phyloP scores from a whole-genome alignment of 768 basidiomycete genomes.

The Pulveroboletus sp. region DNA sequence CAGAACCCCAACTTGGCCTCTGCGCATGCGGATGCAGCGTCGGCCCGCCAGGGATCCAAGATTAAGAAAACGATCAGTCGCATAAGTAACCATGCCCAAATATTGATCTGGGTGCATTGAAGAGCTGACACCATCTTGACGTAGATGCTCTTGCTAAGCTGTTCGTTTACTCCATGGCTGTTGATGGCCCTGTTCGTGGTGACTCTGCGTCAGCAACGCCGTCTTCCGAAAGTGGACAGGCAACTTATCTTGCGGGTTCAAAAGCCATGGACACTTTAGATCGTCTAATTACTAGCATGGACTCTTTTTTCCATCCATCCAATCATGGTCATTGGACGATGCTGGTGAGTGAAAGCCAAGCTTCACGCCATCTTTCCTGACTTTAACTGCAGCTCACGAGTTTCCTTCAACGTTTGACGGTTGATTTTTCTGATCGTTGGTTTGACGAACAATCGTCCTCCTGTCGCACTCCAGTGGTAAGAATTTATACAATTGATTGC shows the following conservation, averaged over 20 bases:
- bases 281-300: conserved; percentile 85
- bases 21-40: conserved; percentile 63
- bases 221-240: conserved; percentile 48
- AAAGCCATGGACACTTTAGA: conserved; percentile 86
- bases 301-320: conserved; percentile 94
- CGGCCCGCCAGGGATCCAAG: conserved; percentile 52
- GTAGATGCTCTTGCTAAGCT: conserved; percentile 78
- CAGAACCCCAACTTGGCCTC: conserved; percentile 67
- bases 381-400: conserved; percentile 56
- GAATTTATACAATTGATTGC: background rate
- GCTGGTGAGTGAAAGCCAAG: conserved; percentile 13
- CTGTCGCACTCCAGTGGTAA: conserved; percentile 78
- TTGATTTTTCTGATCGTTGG: conserved; percentile 78
- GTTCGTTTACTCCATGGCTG: conserved; percentile 85
- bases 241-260: conserved; percentile 74
- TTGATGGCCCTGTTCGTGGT: conserved; percentile 65
- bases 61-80: conserved; percentile 72
- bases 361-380: conserved; percentile 7
- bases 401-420: conserved; percentile 73
- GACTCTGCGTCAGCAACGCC: conserved; percentile 59
- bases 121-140: background rate
- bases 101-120: background rate
- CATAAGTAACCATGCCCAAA: conserved; percentile 40
- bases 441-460: conserved; percentile 71
- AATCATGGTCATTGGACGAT: conserved; percentile 85